Evolutionary conservation across 345 rosid genomes (phyloP), one percentile per base, ranked within the genome.

Genomic region (Boechera stricta): DNA sequence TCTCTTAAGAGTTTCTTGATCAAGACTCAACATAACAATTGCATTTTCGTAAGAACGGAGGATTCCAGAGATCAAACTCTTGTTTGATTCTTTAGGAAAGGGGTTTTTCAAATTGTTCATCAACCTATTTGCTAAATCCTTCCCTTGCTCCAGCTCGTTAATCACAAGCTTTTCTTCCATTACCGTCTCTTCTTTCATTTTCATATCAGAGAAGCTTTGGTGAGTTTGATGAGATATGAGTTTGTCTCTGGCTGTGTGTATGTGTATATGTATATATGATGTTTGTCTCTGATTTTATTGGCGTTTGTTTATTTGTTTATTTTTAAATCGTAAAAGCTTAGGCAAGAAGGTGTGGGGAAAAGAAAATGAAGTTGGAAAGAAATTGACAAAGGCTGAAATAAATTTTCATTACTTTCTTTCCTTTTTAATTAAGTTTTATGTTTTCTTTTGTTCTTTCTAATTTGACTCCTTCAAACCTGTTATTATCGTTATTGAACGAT

Each of bases 111-210:
- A 83, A 39, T 64, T 77, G 33, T 66, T 63, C 70, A 71, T 73
- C 6, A 93, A 87, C 82, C 68, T 84, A 64, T 78, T 64, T 1
- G 91, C 86, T 5, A 84, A 78, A 56, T 86, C 84, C 68, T 67
- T 88, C 55, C 98, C 97, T 26, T 80, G 83, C 15, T 60, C 73
- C 16, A 93, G 85, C 85, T 89, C 93, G 38, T 44, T 81, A 21
- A 86, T 62, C 49, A 89, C 88, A 64, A 15, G 71, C 70, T 64
- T 83, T 55, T 73, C 83, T 81, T 83, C 90, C 84, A 9, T 38
- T 6, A 57, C 16, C 73, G 57, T 77, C 57, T 76, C 67, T 36
- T 47, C 66, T 41, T 48, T 75, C 60, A 6, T 26, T 66, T 38
- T 6, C 38, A 54, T 68, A 45, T 47, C 28, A 21, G 18, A 67